Conservation (phyloP, 768 basidiomycete genomes). For the Fomitopsis pulvina region DNA sequence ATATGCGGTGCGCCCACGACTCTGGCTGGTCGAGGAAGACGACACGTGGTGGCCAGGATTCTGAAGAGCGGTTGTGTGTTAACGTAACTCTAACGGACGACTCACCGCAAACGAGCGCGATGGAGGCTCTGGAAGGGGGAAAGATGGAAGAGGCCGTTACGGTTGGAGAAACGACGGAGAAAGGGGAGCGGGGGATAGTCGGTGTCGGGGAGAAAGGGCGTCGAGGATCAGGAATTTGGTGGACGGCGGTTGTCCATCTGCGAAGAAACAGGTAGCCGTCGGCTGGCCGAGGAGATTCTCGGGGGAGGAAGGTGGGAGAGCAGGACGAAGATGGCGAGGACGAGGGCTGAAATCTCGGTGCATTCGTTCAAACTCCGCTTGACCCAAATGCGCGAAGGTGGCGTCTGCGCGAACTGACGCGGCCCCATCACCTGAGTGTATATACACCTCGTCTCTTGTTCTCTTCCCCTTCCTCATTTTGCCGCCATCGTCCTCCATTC, state of each 20-base stretch:
- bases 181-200: not conserved
- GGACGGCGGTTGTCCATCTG: not conserved
- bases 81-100: not conserved
- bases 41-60: not conserved
- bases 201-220: not conserved
- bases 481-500: constrained; percentile 4
- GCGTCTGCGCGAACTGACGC: constrained; percentile 22
- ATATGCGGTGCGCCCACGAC: not conserved
- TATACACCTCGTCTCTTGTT: constrained; percentile 15
- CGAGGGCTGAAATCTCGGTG: constrained; percentile 20
- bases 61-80: not conserved
- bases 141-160: not conserved
- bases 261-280: not conserved
- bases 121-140: not conserved
- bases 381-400: constrained; percentile 7
- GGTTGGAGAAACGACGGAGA: constrained; percentile 5
- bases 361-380: constrained; percentile 20
- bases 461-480: constrained; percentile 2
- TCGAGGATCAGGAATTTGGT: not conserved
- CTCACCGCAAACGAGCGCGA: not conserved
- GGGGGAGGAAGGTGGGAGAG: constrained; percentile 2
- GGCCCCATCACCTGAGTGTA: constrained; percentile 17
- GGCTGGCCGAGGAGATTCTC: not conserved
- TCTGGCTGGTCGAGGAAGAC: not conserved
- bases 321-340: constrained; percentile 3